Evolutionary conservation across 176 grass and related monocot genomes (phyloP), one percentile per base, ranked within the genome.

Genomic region (Stipa capillata): DNA sequence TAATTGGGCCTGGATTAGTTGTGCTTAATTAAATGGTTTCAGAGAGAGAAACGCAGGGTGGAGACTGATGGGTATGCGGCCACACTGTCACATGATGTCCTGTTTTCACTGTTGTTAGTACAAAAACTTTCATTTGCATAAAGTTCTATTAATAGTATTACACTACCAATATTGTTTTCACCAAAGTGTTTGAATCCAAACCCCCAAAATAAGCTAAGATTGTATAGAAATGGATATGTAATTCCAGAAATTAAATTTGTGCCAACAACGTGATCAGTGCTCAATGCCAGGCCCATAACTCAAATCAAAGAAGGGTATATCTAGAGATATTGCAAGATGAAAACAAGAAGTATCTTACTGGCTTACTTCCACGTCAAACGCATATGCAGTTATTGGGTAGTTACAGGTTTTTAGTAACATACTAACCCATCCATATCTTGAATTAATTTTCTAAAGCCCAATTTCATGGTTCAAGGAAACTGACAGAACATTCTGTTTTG

Each of bases 401-500:
- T 60, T 41, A 43, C 15, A 81, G n/a, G n/a, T 58, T 55, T 84
- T 23, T 32, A 56, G 21, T 33, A 52, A 23, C n/a, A 74, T 49
- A 72, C 4, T 23, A 17, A 1, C 6, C 2, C 13, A 18, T 78
- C 60, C 12, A 31, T 77, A 54, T 82, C 6, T 55, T 47, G 5
- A n/a, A 57, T 43, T 60, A 49, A 52, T 65, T 35, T 67, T 68
- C 13, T 60, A 73, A 13, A 25, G 16, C 17, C 16, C 23, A 16
- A 54, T 51, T 60, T 70, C 37, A 14, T 21, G 57, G 39, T 20
- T 44, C 24, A 78, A 75, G 17, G 28, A 82, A 71, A 73, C 65
- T 82, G 34, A 85, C 43, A 21, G 7, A 52, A 62, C 8, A 81
- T 74, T 64, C 16, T 85, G 6, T 79, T 84, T 87, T 78, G 21